Evolutionary conservation across 2,329 filamentous ascomycete species (phyloP), one percentile per base, ranked within the genome.

Genomic region (Sarocladium brachiariae): DNA sequence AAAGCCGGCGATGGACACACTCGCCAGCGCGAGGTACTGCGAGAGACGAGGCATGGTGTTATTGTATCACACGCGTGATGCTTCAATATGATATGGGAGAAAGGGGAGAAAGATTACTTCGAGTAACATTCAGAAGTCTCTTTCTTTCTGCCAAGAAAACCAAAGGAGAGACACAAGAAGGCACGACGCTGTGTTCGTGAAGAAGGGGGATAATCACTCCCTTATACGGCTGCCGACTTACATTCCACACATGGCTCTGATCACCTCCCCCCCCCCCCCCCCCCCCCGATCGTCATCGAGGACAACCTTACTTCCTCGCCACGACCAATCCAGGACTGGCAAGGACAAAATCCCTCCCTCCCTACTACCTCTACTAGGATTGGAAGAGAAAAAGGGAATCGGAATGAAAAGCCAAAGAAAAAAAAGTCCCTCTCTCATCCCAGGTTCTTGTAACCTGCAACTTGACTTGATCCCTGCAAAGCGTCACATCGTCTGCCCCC

Each of bases 401-500:
- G 11, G 18, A 35, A 35, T 6, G 33, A 35, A 5, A n/a, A 5
- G 33, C 33, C 14, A 35, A 35, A 35, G 18, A n/a, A n/a, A 35
- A 35, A n/a, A 8, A 10, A 31, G 8, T 31, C 30, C 30, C 30
- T n/a, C n/a, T n/a, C n/a, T n/a, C n/a, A n/a, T n/a, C n/a, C n/a
- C n/a, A n/a, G n/a, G n/a, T n/a, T n/a, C n/a, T n/a, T n/a, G n/a
- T n/a, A n/a, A n/a, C n/a, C n/a, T n/a, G n/a, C n/a, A n/a, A n/a
- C 27, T 30, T 30, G 27, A 30, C 27, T 30, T 13, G 27, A 39
- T 13, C 35, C 35, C 35, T 39, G 35, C 35, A 19, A 16, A 39
- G 35, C n/a, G 35, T 39, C n/a, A 39, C 35, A 39, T 39, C 35
- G 35, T 39, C 35, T n/a, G n/a, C n/a, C n/a, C n/a, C n/a, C n/a